Evolutionary conservation across 2,329 filamentous ascomycete species (phyloP), one percentile per base, ranked within the genome.

Genomic region (Pseudogymnoascus sp.): DNA sequence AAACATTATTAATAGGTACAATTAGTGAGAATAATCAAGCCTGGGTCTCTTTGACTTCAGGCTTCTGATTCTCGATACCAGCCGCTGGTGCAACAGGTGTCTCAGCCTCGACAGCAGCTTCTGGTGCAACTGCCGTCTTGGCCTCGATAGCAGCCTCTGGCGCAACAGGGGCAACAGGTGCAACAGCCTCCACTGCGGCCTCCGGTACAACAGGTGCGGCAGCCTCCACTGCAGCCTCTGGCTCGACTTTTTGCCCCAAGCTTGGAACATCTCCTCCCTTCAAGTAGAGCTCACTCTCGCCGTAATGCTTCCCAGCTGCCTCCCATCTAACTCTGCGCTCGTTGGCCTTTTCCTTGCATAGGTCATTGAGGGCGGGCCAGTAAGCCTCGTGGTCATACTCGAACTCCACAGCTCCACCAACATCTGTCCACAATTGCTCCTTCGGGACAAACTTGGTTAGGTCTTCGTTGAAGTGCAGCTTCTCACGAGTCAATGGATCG

Each of bases 381-480:
- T 97, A 99, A 14, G 80, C 76, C 1, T 81, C 78, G 77, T 99
- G 95, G 71, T 96, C 90, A 75, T 99, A 99, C 71, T 91, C 87
- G 73, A 99, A 97, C 65, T 93, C 84, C 66, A 96, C 83, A 60
- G 90, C 83, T 64, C 95, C 93, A 59, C 87, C 86, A 69, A 79
- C 81, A 64, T 86, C 81, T 70, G 86, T 88, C 87, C 91, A 89
- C 62, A 99, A 84, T 74, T 97, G 93, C 71, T 87, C 81, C 6
- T 86, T 77, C 4, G 92, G 92, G 18, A 99, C 88, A 74, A 92
- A 91, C 69, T 89, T 80, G 69, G 82, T 83, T 79, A 96, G 87
- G 73, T 96, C 89, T 75, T 96, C 92, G 80, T 97, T 97, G 82
- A 96, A 97, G 79, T 95, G 96, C 79, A 99, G 87, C 81, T 99